Percentiles rank a stretch among this genome's conserved stretches.
Conservation (phyloP, 2,329 filamentous ascomycete species). For the Coniochaeta pulveracea region DNA sequence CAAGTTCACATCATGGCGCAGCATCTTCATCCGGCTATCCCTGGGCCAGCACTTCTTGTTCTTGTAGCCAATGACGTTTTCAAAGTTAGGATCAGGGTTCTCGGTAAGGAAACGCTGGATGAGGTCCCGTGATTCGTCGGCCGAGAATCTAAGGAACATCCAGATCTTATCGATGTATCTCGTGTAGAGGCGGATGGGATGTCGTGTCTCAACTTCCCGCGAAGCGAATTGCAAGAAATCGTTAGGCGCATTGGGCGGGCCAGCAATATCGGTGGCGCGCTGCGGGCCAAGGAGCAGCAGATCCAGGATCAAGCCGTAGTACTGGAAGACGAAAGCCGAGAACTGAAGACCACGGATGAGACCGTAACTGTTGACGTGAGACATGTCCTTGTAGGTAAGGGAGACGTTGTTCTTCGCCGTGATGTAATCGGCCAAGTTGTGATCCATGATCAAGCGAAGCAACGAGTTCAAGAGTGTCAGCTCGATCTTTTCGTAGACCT, state of each 20-base stretch:
- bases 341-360: conserved; percentile 98
- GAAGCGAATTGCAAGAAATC: conserved; percentile 97
- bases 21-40: conserved; percentile 93
- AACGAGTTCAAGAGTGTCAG: conserved; percentile 89
- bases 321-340: conserved; percentile 97
- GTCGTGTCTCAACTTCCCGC: conserved; percentile 78
- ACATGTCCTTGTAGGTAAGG: conserved; percentile 99
- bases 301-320: conserved; percentile 92
- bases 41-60: conserved; percentile 99
- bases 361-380: conserved; percentile 96
- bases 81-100: conserved; percentile 96
- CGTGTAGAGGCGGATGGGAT: conserved; percentile 95
- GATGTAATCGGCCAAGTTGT: conserved; percentile 98
- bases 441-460: conserved; percentile 93
- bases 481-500: conserved; percentile 99
- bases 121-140: conserved; percentile 87
- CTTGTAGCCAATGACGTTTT: conserved; percentile 97
- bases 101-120: conserved; percentile 98
- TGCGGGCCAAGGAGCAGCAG: conserved; percentile 84
- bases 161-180: conserved; percentile 97
- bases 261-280: conserved; percentile 94
- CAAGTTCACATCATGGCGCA: conserved; percentile 97
- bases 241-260: conserved; percentile 85
- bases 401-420: conserved; percentile 99
- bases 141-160: conserved; percentile 90